A percentile compares a stretch with the other conserved stretches of the same genome.
These are phyloP conservation scores for Lumnitzera littorea DNA, from an alignment of 345 rosid genomes.

Conservation along the genomic window DNA sequence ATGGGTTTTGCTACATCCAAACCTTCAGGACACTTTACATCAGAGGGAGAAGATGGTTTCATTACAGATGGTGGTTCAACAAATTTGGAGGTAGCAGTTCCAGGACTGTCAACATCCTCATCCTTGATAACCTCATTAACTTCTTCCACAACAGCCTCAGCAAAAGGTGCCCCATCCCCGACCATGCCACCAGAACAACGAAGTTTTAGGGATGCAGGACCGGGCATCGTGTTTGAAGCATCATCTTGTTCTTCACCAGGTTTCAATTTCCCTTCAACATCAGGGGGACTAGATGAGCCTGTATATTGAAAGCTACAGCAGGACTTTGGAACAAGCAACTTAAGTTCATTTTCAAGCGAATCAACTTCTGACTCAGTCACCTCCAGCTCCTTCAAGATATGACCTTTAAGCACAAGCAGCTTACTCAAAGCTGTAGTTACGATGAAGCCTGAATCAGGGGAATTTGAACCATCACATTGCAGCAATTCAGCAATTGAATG, in stretches of 20 bases:
- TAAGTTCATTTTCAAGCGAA: slow-evolving; percentile 67
- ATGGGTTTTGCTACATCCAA: slow-evolving; percentile 14
- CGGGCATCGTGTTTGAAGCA: slow-evolving; percentile 17
- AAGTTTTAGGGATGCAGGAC: slow-evolving; percentile 43
- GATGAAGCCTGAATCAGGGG: slow-evolving; percentile 50
- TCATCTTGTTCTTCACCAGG: slow-evolving; percentile 22
- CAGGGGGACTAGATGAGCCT: slow-evolving; percentile 27
- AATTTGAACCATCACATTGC: slow-evolving; percentile 50
- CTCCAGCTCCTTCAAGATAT: slow-evolving; percentile 63
- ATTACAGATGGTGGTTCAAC: slow-evolving; percentile 24
- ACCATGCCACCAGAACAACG: slow-evolving; percentile 27
- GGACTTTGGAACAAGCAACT: slow-evolving; percentile 36
- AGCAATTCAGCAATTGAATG: slow-evolving; percentile 56
- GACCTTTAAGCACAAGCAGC: slow-evolving; percentile 56
- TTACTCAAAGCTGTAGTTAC: slow-evolving; percentile 48
- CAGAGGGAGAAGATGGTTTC: slow-evolving; percentile 20
- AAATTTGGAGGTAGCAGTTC: slow-evolving; percentile 61
- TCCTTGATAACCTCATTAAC: slow-evolving; percentile 29
- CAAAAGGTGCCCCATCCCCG: slow-evolving; percentile 23
- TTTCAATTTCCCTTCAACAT: slow-evolving; percentile 16
- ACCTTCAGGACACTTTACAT: slow-evolving; percentile 21
- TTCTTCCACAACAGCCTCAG: slow-evolving; percentile 30
- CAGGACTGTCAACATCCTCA: slow-evolving; percentile 58
- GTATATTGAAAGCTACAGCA: slow-evolving; percentile 22
- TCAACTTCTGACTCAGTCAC: slow-evolving; percentile 84